Base-by-base conservation (phyloP, 1,284 basidiomycete genomes). In the Dichomitus squalens region DNA sequence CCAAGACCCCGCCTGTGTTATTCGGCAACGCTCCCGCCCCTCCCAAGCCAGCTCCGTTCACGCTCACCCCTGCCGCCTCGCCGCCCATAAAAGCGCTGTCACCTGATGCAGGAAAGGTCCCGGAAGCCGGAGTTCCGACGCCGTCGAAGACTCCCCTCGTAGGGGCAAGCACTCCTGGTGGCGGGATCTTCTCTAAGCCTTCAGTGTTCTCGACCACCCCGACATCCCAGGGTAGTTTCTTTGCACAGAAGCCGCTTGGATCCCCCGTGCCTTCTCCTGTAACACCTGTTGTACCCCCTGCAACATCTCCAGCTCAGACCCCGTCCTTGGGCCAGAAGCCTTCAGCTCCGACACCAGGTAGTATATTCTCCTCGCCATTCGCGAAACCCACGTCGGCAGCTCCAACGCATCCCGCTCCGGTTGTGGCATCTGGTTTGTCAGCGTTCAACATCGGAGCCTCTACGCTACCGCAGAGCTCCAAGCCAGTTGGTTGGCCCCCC, bases 1-100 rank as follows among this genome's bases (percentile, higher is more conserved):
- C 73, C 39, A 70, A 70, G 53, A 70, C 68, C 1, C 81, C 83
- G 4, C 83, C 84, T 0, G 66, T 79, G 35, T 56, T 69, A 6
- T 63, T 69, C 52, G 53, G 40, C 46, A 16, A 53, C 53, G n/a
- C 48, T 9, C 27, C 59, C 5, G 46, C 63, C 5, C 57, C 64
- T 4, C 57, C 61, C 2, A 65, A 68, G 29, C 61, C 64, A 8
- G 53, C 61, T 0, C 64, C 68, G 0, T 67, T 68, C 41, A 60
- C 66, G 47, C 66, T 59, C 56, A 62, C 61, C 21, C 21, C 66
- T 7, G 36, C 65, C 3, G 46, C 58, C n/a, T 38, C 61, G 8
- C n/a, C 61, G 7, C 55, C 59, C 3, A 7, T 47, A 14, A 60
- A 55, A 35, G 16, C 58, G 7, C 11, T 51, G 9, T 36, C 57